phyloP scores from a whole-genome alignment of 2,329 filamentous ascomycete species.

The Sporothrix brasiliensis region DNA sequence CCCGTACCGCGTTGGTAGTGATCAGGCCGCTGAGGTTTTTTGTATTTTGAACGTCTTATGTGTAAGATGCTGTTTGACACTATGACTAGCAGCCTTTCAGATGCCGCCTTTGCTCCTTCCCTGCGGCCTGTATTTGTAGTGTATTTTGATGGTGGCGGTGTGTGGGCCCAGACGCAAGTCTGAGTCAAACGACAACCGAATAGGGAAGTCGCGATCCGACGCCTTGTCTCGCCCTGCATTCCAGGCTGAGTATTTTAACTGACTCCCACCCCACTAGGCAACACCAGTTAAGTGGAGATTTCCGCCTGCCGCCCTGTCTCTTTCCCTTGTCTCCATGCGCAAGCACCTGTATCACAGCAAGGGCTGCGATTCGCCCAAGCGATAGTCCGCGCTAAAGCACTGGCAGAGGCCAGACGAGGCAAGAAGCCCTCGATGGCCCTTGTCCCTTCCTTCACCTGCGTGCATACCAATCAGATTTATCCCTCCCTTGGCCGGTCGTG shows the following conservation, averaged over 20 bases:
- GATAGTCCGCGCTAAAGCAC: conserved; percentile 9
- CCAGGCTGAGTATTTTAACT: not conserved
- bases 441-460: conserved; percentile 2
- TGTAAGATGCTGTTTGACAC: too few species aligned
- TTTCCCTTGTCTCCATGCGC: not conserved
- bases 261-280: conserved; percentile 1
- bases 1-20: too few species aligned
- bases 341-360: conserved; percentile 23
- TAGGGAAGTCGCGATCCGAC: conserved; percentile 16
- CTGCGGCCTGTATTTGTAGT: not conserved
- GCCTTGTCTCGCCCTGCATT: conserved; percentile 6
- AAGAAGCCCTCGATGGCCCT: not conserved
- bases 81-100: too few species aligned
- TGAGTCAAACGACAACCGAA: not conserved
- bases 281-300: not conserved
- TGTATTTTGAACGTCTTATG: too few species aligned
- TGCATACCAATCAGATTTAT: conserved; percentile 13
- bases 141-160: not conserved
- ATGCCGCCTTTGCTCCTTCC: not conserved
- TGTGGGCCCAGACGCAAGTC: not conserved
- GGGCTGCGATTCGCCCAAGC: conserved; percentile 28
- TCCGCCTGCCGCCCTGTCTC: conserved; percentile 11
- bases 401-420: conserved; percentile 15
- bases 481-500: not conserved
- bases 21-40: too few species aligned